Evolutionary conservation across 2,329 filamentous ascomycete species (phyloP).

Genomic region (Delphinella strobiligena): DNA sequence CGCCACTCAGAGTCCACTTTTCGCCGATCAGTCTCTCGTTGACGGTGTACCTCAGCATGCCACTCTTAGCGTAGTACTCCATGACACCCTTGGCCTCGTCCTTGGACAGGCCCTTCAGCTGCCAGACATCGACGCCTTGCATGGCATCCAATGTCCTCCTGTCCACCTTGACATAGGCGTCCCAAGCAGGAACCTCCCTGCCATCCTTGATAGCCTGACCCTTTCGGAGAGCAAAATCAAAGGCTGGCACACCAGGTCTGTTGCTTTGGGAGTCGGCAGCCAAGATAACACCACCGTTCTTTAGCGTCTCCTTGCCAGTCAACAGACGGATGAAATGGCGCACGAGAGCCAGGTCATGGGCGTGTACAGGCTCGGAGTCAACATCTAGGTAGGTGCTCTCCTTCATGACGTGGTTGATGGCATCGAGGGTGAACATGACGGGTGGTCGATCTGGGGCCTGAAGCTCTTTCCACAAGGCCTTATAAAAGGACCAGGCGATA

Average conservation of each 20-base stretch:
- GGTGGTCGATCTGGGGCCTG: slow-evolving; percentile 44
- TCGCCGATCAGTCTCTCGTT: slow-evolving; percentile 61
- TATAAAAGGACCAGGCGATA: slow-evolving; percentile 67
- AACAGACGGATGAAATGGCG: slow-evolving; percentile 64
- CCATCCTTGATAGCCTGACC: slow-evolving; percentile 15
- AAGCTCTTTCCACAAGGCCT: slow-evolving; percentile 72
- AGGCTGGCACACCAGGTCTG: slow-evolving; percentile 47
- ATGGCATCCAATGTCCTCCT: slow-evolving; percentile 36
- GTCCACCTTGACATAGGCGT: slow-evolving; percentile 43
- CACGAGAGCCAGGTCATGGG: slow-evolving; percentile 70
- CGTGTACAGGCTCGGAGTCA: slow-evolving; percentile 63
- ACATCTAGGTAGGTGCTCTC: slow-evolving; percentile 62
- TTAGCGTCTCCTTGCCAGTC: slow-evolving; percentile 40
- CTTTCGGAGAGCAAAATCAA: slow-evolving; percentile 36
- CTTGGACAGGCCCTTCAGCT: slow-evolving; percentile 57
- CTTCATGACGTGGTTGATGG: slow-evolving; percentile 70
- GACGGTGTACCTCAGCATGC: slow-evolving; percentile 58
- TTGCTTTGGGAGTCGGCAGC: slow-evolving; percentile 66
- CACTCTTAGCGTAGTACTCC: slow-evolving; percentile 89
- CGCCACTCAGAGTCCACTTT: slow-evolving; percentile 73
- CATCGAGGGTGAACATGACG: slow-evolving; percentile 67
- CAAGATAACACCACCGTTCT: slow-evolving; percentile 69
- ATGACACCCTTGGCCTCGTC: slow-evolving; percentile 66
- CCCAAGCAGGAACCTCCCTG: slow-evolving; percentile 31
- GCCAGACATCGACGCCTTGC: slow-evolving; percentile 35